phyloP scores from a whole-genome alignment of 768 basidiomycete genomes.

The Podaxis rugospora region DNA sequence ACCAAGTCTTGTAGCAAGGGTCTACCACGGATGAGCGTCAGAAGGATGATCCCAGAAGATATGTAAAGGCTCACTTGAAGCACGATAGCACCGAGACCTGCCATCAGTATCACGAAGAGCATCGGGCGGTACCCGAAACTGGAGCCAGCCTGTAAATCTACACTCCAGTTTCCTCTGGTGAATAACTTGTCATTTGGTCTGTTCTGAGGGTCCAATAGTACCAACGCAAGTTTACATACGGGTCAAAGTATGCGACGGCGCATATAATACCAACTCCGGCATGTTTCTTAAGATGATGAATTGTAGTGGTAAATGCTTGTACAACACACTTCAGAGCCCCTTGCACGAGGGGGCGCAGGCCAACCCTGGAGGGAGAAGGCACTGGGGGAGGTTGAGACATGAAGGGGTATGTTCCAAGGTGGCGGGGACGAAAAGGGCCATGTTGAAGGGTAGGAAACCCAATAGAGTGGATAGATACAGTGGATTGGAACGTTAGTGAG shows the following conservation, averaged over 20 bases:
- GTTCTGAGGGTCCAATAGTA: not conserved
- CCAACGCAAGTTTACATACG: conserved; percentile 35
- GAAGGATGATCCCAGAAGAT: conserved; percentile 6
- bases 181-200: not conserved
- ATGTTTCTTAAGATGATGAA: conserved; percentile 34
- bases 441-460: conserved; percentile 27
- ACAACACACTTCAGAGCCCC: conserved; percentile 4
- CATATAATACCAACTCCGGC: conserved; percentile 68
- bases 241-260: conserved; percentile 72
- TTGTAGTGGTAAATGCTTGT: conserved; percentile 12
- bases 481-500: not conserved
- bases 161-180: conserved; percentile 70
- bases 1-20: conserved; percentile 66
- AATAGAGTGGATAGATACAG: conserved; percentile 27
- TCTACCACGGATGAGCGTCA: conserved; percentile 28
- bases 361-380: conserved; percentile 4
- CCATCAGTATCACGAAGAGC: conserved; percentile 57
- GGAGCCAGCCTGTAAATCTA: conserved; percentile 77
- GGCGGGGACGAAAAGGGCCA: conserved; percentile 17
- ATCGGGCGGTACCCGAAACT: conserved; percentile 39
- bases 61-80: conserved; percentile 44
- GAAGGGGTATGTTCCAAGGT: conserved; percentile 16
- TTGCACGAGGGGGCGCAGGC: conserved; percentile 1
- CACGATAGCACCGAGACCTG: conserved; percentile 65
- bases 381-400: conserved; percentile 15